Evolutionary conservation across 2,329 filamentous ascomycete genomes (phyloP).

Genomic region (Allantophomopsis lycopodina): DNA sequence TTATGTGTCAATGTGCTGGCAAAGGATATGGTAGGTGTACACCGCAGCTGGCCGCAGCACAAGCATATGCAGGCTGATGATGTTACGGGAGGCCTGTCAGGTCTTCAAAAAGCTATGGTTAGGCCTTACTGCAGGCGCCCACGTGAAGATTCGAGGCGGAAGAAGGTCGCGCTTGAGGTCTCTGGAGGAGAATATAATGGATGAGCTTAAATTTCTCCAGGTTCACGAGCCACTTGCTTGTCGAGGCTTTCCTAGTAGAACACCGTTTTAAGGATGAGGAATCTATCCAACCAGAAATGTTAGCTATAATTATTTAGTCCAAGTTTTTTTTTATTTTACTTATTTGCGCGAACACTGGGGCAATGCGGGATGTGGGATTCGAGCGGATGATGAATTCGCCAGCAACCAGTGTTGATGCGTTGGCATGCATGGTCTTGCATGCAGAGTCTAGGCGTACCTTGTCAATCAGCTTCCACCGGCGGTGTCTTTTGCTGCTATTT

Average conservation of each 20-base stretch:
- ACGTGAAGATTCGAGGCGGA: constrained; percentile 16
- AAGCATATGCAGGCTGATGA: constrained; percentile 42
- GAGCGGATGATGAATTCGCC: constrained; percentile 12
- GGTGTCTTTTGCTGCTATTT: too few species aligned
- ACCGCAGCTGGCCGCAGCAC: constrained; percentile 37
- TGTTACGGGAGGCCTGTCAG: constrained; percentile 25
- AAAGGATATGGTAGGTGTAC: constrained; percentile 36
- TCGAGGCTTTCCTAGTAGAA: constrained; percentile 12
- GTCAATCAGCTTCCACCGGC: constrained; percentile 13
- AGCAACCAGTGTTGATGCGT: constrained; percentile 18
- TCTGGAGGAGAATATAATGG: constrained; percentile 10
- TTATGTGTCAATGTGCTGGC: constrained; percentile 50
- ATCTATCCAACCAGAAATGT: constrained; percentile 17
- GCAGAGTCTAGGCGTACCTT: constrained; percentile 18
- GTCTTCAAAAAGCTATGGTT: constrained; percentile 24
- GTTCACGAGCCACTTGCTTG: constrained; percentile 12
- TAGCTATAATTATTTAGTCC: constrained; percentile 14
- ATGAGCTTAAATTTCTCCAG: constrained; percentile 9
- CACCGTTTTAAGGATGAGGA: constrained; percentile 2
- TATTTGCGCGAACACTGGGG: constrained; percentile 1
- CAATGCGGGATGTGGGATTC: constrained; percentile 13
- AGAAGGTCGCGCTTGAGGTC: constrained; percentile 11
- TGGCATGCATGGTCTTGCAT: constrained; percentile 17
- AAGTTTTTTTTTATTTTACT: constrained; percentile 7
- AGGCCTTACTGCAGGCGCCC: constrained; percentile 13